phyloP scores from a whole-genome alignment of 352 stramenopile species.

The Phytophthora citricola region DNA sequence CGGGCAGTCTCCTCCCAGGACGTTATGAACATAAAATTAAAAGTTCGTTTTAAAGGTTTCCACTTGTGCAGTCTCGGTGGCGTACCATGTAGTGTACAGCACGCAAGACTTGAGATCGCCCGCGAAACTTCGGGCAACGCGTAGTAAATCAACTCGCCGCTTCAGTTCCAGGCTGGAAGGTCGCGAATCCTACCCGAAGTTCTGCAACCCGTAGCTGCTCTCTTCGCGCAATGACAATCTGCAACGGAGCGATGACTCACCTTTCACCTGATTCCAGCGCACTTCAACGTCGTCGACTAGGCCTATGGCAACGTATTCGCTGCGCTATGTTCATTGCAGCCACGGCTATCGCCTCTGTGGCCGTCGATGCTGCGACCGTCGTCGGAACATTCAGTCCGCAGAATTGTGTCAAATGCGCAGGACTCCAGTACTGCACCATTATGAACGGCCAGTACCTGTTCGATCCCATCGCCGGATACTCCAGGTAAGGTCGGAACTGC shows the following conservation, averaged over 20 bases:
- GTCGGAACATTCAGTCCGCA: conserved; percentile 50
- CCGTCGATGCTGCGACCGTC: conserved; percentile 5
- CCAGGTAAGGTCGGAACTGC: conserved; percentile 33
- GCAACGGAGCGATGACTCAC: conserved; percentile 7
- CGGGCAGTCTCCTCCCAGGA: background rate
- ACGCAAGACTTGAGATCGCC: background rate
- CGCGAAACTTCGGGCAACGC: background rate
- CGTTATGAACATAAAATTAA: conserved; percentile 37
- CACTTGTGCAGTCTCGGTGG: background rate
- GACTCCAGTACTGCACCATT: conserved; percentile 66
- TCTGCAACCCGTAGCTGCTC: too few relatives aligned
- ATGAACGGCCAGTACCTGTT: conserved; percentile 78
- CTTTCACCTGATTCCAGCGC: background rate
- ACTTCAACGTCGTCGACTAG: conserved; percentile 25
- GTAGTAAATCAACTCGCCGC: background rate
- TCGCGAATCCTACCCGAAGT: background rate
- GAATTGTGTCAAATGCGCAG: conserved; percentile 55
- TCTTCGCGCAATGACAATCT: background rate
- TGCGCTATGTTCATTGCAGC: conserved; percentile 3
- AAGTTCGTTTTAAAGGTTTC: conserved; percentile 24
- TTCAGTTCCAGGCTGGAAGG: background rate
- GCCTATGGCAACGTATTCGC: conserved; percentile 1
- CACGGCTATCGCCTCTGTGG: conserved; percentile 11
- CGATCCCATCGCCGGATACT: conserved; percentile 72
- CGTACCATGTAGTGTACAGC: too few relatives aligned